Evolutionary conservation across 225 moss, liverwort and hornwort genomes (phyloP).

Genomic region (Pleurozium schreberi): DNA sequence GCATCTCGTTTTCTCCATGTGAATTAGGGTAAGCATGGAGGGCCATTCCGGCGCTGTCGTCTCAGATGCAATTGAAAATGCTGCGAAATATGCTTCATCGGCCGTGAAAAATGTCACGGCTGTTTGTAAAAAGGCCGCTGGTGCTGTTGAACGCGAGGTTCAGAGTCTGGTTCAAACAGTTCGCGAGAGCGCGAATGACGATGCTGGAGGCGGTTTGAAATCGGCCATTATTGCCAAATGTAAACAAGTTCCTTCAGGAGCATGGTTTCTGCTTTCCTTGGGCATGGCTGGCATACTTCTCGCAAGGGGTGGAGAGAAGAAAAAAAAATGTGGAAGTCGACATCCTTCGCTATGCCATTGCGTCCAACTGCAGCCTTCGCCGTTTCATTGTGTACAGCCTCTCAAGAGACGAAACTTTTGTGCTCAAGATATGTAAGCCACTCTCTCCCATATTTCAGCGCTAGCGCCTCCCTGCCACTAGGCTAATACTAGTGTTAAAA

Average conservation of each 20-base stretch:
- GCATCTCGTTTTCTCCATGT: not conserved
- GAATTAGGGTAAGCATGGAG: not conserved
- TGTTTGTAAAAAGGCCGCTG: not conserved
- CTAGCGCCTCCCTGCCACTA: not conserved
- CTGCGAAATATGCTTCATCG: not conserved
- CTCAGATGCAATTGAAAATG: not conserved
- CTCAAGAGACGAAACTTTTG: conserved; percentile 9
- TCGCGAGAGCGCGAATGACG: not conserved
- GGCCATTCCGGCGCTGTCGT: not conserved
- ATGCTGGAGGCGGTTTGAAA: not conserved
- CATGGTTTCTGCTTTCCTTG: conserved; percentile 12
- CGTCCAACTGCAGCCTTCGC: not conserved
- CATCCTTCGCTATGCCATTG: conserved; percentile 5
- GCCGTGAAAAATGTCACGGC: not conserved
- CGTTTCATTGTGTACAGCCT: not conserved
- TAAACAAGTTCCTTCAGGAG: not conserved
- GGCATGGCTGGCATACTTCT: conserved; percentile 9
- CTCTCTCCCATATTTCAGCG: not conserved
- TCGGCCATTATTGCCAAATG: conserved; percentile 2
- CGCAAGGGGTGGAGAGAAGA: not conserved
- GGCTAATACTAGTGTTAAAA: not conserved
- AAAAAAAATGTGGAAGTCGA: not conserved
- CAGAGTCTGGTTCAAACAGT: not conserved
- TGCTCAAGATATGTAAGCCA: conserved; percentile 25
- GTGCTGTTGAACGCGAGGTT: not conserved